phyloP scores from a whole-genome alignment of 2,329 filamentous ascomycete genomes.

The Cytospora paraplurivora region DNA sequence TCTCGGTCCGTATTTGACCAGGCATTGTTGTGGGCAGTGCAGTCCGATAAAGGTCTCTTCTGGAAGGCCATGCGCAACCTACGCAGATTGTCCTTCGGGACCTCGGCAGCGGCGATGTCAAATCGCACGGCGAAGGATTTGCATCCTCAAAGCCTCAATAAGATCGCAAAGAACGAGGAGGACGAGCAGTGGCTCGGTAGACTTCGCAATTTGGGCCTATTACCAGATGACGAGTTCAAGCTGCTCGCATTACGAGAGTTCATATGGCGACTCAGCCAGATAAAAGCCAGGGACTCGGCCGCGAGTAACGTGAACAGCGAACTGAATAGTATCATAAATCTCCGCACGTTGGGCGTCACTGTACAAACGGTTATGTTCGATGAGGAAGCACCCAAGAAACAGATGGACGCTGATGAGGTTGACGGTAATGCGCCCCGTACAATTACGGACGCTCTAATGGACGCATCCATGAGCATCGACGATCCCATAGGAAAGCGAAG shows the following conservation, averaged over 20 bases:
- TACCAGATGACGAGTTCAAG: constrained; percentile 84
- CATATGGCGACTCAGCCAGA: constrained; percentile 81
- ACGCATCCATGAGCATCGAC: constrained; percentile 88
- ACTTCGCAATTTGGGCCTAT: constrained; percentile 80
- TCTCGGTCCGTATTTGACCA: constrained; percentile 81
- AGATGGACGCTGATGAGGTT: constrained; percentile 37
- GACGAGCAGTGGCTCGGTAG: constrained; percentile 92
- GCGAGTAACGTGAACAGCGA: constrained; percentile 41
- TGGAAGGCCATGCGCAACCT: constrained; percentile 79
- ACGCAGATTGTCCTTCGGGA: constrained; percentile 64
- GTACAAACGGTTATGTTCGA: constrained; percentile 94
- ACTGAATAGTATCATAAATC: constrained; percentile 71
- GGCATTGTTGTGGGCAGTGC: constrained; percentile 81
- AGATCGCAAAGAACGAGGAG: constrained; percentile 78
- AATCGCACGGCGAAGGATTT: constrained; percentile 59
- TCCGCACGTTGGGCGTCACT: constrained; percentile 75
- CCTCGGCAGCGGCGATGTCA: constrained; percentile 59
- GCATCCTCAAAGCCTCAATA: constrained; percentile 59
- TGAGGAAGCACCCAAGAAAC: constrained; percentile 61
- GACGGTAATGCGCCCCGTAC: constrained; percentile 63
- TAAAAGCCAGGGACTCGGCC: constrained; percentile 60
- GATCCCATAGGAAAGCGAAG: constrained; percentile 60
- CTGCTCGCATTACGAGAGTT: constrained; percentile 84
- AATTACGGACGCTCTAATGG: constrained; percentile 85
- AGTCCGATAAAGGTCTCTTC: constrained; percentile 79